phyloP scores from a whole-genome alignment of 441 rosid genomes.

The Biscutella laevigata region DNA sequence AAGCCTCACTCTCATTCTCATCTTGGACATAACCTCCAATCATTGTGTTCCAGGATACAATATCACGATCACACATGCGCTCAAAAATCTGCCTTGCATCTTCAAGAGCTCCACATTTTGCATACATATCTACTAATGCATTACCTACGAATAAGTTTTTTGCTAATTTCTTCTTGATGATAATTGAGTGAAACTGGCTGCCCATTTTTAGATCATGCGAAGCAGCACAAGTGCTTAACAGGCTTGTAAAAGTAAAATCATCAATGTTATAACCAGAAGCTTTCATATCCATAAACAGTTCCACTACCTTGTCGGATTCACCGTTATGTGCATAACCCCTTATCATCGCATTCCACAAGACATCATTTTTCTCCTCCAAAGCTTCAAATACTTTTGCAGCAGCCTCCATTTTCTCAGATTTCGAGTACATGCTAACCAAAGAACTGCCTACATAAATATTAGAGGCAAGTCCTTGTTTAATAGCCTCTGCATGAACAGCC shows the following conservation, averaged over 20 bases:
- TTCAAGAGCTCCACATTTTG: constrained; percentile 62
- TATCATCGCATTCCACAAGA: constrained; percentile 85
- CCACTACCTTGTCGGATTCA: constrained; percentile 39
- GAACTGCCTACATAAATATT: constrained; percentile 85
- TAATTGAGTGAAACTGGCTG: constrained; percentile 55
- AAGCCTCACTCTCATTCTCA: constrained; percentile 59
- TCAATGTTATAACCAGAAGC: constrained; percentile 52
- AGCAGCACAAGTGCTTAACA: constrained; percentile 73
- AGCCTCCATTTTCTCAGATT: constrained; percentile 56
- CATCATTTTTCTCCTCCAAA: constrained; percentile 57
- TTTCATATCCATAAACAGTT: constrained; percentile 57
- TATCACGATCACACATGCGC: constrained; percentile 41
- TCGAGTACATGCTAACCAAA: constrained; percentile 68
- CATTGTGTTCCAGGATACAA: constrained; percentile 84
- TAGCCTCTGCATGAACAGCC: constrained; percentile 76
- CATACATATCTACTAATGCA: constrained; percentile 89
- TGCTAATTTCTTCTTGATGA: constrained; percentile 49
- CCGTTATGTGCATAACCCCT: constrained; percentile 79
- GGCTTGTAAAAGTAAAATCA: constrained; percentile 73
- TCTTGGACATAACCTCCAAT: constrained; percentile 79
- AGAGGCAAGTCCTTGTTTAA: constrained; percentile 64
- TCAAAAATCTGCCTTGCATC: constrained; percentile 75
- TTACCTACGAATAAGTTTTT: constrained; percentile 68
- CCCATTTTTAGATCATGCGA: constrained; percentile 48
- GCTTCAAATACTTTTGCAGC: constrained; percentile 58